Percentiles rank a stretch among this genome's conserved stretches.
Conservation (phyloP, 495 filamentous ascomycete species). For the Lineolata rhizophorae region DNA sequence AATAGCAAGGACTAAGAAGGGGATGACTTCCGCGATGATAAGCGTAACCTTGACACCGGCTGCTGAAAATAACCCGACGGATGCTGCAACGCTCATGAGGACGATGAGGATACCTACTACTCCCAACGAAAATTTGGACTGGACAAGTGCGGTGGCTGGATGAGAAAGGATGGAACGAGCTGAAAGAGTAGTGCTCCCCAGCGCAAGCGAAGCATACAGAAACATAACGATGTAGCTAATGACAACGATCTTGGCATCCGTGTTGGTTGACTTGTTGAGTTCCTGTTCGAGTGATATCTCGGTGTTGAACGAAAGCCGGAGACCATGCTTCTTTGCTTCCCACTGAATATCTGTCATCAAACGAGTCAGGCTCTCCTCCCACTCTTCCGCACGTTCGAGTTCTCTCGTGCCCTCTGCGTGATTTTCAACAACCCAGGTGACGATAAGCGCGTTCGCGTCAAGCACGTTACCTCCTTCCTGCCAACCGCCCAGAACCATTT, state of each 20-base stretch:
- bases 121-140: slow-evolving; percentile 88
- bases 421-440: slow-evolving; percentile 95
- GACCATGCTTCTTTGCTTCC: slow-evolving; percentile 57
- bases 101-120: slow-evolving; percentile 86
- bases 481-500: slow-evolving; percentile 71
- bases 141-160: slow-evolving; percentile 63
- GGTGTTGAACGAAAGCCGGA: slow-evolving; percentile 81
- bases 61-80: slow-evolving; percentile 81
- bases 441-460: slow-evolving; percentile 56
- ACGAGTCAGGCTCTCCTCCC: slow-evolving; percentile 56
- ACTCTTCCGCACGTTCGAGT: slow-evolving; percentile 58
- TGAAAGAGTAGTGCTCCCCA: slow-evolving; percentile 70
- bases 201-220: slow-evolving; percentile 74
- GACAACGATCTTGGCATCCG: slow-evolving; percentile 88
- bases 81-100: slow-evolving; percentile 88
- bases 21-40: slow-evolving; percentile 96
- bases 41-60: slow-evolving; percentile 77
- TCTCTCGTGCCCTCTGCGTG: slow-evolving; percentile 46
- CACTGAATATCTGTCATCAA: slow-evolving; percentile 48
- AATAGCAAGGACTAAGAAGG: slow-evolving; percentile 86
- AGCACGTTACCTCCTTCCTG: slow-evolving; percentile 36
- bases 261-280: slow-evolving; percentile 89
- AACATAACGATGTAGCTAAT: slow-evolving; percentile 99
- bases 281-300: slow-evolving; percentile 88
- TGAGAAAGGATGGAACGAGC: slow-evolving; percentile 52